Conservation (phyloP, 2,329 filamentous ascomycete species). For the Fusarium lyarnte region DNA sequence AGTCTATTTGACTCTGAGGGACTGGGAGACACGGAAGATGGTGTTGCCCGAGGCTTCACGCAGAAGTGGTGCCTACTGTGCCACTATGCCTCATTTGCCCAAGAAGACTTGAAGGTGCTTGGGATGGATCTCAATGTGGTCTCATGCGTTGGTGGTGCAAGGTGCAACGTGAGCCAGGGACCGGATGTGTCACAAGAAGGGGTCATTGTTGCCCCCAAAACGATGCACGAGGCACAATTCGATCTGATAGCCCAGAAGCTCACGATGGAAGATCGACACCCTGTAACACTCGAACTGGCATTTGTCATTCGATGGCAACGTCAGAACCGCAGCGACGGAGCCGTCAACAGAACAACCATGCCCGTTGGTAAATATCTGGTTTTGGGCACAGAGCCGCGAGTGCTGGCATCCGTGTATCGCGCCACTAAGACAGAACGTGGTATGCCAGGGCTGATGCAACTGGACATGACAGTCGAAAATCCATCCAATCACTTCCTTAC, state of each 20-base stretch:
- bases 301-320: conserved; percentile 84
- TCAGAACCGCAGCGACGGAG: conserved; percentile 45
- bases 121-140: conserved; percentile 71
- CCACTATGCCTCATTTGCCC: conserved; percentile 79
- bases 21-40: conserved; percentile 50
- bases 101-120: conserved; percentile 72
- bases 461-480: conserved; percentile 82
- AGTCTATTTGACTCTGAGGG: conserved; percentile 78
- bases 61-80: conserved; percentile 86
- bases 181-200: conserved; percentile 54
- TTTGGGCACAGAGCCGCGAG: conserved; percentile 85
- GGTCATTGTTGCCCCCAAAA: conserved; percentile 68
- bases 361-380: conserved; percentile 83
- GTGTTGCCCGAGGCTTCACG: conserved; percentile 66
- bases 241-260: conserved; percentile 78
- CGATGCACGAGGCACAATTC: conserved; percentile 77
- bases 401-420: conserved; percentile 70
- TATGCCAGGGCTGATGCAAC: conserved; percentile 51
- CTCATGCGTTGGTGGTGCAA: conserved; percentile 68
- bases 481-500: conserved; percentile 94
- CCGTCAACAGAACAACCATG: conserved; percentile 72
- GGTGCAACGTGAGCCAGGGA: conserved; percentile 60
- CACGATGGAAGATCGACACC: conserved; percentile 82
- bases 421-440: conserved; percentile 43
- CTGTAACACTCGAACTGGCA: conserved; percentile 77